phyloP scores from a whole-genome alignment of 306 rosid genomes.

The Parietaria judaica region DNA sequence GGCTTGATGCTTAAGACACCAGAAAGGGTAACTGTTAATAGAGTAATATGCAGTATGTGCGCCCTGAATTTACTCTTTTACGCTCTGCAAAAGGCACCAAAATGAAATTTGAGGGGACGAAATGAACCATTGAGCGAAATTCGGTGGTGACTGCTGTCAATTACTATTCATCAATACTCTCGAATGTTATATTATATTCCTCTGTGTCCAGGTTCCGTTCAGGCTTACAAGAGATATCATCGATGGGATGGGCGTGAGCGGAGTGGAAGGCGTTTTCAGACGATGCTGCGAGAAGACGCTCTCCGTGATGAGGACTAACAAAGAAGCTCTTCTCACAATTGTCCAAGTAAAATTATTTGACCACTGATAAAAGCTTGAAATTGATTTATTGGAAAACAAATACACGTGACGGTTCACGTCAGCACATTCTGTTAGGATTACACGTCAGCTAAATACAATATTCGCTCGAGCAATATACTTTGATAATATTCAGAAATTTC shows the following conservation, averaged over 20 bases:
- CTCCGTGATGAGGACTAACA: slow-evolving; percentile 88
- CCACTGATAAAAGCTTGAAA: no score
- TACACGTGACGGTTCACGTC: no score
- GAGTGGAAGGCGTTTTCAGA: slow-evolving; percentile 93
- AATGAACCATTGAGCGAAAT: no score
- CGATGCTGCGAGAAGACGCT: slow-evolving; percentile 97
- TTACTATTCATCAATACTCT: no score
- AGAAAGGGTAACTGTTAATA: slow-evolving; percentile 48
- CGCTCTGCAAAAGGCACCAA: no score
- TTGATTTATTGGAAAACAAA: no score
- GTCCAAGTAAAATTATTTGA: slow-evolving; percentile 38
- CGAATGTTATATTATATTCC: slow-evolving; percentile 12
- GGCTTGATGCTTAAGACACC: slow-evolving; percentile 99
- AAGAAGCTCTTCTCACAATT: slow-evolving; percentile 85
- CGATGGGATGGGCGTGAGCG: slow-evolving; percentile 94
- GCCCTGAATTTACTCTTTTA: no score
- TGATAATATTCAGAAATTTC: not conserved
- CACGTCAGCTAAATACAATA: slow-evolving; percentile 10
- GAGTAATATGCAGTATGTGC: no score
- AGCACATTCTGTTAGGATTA: no score
- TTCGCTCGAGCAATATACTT: not conserved
- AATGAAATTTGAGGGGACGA: no score
- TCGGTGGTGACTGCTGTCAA: no score
- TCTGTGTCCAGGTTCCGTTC: slow-evolving; percentile 60
- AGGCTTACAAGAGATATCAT: slow-evolving; percentile 87